Evolutionary conservation across 345 rosid species (phyloP).

Genomic region (Eucalyptus camaldulensis): DNA sequence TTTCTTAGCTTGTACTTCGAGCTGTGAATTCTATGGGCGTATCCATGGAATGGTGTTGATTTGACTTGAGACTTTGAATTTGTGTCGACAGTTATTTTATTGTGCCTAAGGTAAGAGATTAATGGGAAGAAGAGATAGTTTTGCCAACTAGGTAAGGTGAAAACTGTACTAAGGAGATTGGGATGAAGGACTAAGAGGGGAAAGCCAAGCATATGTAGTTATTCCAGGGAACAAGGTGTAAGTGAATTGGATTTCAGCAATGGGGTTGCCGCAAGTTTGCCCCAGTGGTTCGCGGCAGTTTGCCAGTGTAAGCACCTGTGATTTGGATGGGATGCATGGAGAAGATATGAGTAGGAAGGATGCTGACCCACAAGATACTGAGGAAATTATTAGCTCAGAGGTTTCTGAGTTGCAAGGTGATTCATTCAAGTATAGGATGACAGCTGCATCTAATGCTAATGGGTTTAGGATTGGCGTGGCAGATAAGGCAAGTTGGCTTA

Average conservation of each 20-base stretch:
- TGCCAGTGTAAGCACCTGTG: constrained; percentile 33
- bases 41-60: background rate
- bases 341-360: constrained; percentile 12
- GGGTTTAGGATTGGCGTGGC: constrained; percentile 26
- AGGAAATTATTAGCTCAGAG: constrained; percentile 34
- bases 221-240: background rate
- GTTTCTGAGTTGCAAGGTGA: constrained; percentile 26
- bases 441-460: constrained; percentile 25
- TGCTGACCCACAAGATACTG: constrained; percentile 33
- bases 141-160: background rate
- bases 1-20: background rate
- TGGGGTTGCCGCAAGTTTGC: constrained; percentile 83
- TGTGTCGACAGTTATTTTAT: background rate
- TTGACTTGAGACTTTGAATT: background rate
- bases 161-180: background rate
- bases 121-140: background rate
- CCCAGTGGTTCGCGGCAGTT: constrained; percentile 31
- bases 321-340: constrained; percentile 35
- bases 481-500: constrained; percentile 14
- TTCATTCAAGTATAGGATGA: constrained; percentile 11
- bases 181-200: background rate
- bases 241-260: constrained; percentile 5
- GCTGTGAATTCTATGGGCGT: background rate
- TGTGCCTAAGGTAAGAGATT: background rate
- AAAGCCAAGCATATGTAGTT: background rate